Evolutionary conservation across 2,329 filamentous ascomycete species (phyloP), one percentile per base, ranked within the genome.

Genomic region (Ustilaginoidea virens): DNA sequence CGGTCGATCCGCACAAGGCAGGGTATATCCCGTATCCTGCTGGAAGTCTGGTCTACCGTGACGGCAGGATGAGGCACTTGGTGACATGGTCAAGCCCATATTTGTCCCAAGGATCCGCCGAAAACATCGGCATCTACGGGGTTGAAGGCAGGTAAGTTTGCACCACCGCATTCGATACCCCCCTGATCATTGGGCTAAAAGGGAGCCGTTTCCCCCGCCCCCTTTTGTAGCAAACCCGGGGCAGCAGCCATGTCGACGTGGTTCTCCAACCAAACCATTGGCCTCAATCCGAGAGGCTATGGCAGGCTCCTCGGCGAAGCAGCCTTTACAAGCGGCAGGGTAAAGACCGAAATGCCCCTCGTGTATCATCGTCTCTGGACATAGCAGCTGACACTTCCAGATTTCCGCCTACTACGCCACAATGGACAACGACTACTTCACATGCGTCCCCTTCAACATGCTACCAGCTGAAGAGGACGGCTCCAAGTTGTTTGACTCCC

Each of bases 11-110:
- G 0, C 56, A 64, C 33, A 63, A 63, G 32, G 48, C 55, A 2
- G 59, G 57, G 0, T 61, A 63, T 23, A 56, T 61, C 16, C 55
- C 53, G 0, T 63, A 63, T 31, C 60, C 60, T 0, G 56, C 57
- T 0, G 58, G 59, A 4, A 51, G 51, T 2, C 33, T 63, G n/a
- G 51, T 49, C 5, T 63, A 63, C 28, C 46, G 51, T 1, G 59
- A 63, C 25, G 57, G 47, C 1, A 39, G 58, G 1, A 59, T 61
- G 53, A 43, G 53, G 17, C 51, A 49, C 32, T 31, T 60, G 4
- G 49, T 63, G 1, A 60, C 59, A 0, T 63, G 59, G 58, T 55
- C 55, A 0, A 48, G 47, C 1, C 57, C 57, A 0, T 53, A 52
- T 14, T 39, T 61, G 1, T 56, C 51, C 0, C 48, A 52, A 14